Base-by-base conservation (phyloP, 2,329 filamentous ascomycete species). In the Bipolaris zeicola region DNA sequence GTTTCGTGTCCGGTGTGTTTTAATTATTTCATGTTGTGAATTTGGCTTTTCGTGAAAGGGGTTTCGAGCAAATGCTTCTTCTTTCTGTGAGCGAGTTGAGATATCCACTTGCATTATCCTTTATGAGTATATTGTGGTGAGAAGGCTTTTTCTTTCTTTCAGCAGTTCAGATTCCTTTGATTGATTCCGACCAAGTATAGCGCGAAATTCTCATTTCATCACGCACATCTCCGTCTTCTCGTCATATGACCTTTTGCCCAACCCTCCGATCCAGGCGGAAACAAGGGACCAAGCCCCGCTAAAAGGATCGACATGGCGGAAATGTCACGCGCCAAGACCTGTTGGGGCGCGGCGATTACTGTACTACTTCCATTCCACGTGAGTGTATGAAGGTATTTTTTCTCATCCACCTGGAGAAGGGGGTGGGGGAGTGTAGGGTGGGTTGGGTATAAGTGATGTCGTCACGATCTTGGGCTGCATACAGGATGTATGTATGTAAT, bases 271-370 rank as follows among this genome's bases (percentile, higher is more conserved):
- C 34, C 34, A 37, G 34, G 14, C 34, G 34, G 14, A 16, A 16
- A 16, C 34, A 14, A 37, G n/a, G 34, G 6, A 16, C 13, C 14
- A 37, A 16, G 38, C 34, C 46, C 34, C 46, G 47, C 53, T 43
- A 58, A 26, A 56, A 36, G 33, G 55, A 61, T 62, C 59, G 37
- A 39, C 59, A 52, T 41, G 50, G 46, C 43, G 50, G 20, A 38
- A 50, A 24, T 10, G 24, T 52, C 28, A 8, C 10, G 42, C 16
- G 59, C 61, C 61, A 62, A 62, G 51, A 26, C 8, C 18, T 26
- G 28, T 41, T 4, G 38, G 20, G 11, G 38, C 47, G 51, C 37
- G 26, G 44, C 44, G 44, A 20, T 20, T 20, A 20, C 20, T 20
- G 20, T 20, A 20, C 20, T 20, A 20, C 20, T 20, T 20, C 3